These are phyloP conservation scores for Cladorrhinum sp. DNA, from an alignment of 2,329 filamentous ascomycete species.

Conservation along the genomic window DNA sequence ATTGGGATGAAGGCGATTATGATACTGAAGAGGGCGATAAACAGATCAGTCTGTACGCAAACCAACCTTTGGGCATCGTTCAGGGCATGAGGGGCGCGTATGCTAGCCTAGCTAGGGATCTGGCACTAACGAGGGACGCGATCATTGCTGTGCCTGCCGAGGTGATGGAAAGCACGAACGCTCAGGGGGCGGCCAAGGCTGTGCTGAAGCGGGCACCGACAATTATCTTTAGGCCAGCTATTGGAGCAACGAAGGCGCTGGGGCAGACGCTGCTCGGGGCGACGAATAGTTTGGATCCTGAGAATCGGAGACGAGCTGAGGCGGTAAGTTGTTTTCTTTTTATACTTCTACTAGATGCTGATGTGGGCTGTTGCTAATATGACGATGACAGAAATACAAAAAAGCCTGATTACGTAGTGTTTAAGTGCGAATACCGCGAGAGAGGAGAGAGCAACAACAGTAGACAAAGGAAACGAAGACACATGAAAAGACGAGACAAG, in stretches of 20 bases:
- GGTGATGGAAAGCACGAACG: conserved; percentile 80
- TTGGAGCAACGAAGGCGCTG: conserved; percentile 84
- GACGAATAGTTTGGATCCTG: conserved; percentile 84
- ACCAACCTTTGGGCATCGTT: conserved; percentile 85
- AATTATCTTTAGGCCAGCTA: conserved; percentile 83
- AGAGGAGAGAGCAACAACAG: no score
- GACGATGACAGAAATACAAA: conserved; percentile 5
- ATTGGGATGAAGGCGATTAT: conserved; percentile 17
- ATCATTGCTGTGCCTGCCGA: conserved; percentile 94
- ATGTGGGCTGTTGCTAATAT: background rate
- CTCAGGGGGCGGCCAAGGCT: conserved; percentile 74
- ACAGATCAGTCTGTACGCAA: conserved; percentile 86
- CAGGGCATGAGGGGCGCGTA: conserved; percentile 84
- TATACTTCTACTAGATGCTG: background rate
- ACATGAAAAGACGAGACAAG: no score
- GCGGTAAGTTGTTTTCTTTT: conserved; percentile 64
- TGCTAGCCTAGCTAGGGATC: conserved; percentile 76
- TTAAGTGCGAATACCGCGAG: no score
- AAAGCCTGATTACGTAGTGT: background rate
- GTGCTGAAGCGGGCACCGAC: conserved; percentile 84
- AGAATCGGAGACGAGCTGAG: conserved; percentile 75
- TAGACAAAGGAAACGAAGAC: no score
- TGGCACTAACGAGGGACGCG: conserved; percentile 83
- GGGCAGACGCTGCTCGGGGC: conserved; percentile 88
- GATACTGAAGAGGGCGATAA: conserved; percentile 66